Evolutionary conservation across 345 rosid genomes (phyloP).

Genomic region (Hibiscus trionum): DNA sequence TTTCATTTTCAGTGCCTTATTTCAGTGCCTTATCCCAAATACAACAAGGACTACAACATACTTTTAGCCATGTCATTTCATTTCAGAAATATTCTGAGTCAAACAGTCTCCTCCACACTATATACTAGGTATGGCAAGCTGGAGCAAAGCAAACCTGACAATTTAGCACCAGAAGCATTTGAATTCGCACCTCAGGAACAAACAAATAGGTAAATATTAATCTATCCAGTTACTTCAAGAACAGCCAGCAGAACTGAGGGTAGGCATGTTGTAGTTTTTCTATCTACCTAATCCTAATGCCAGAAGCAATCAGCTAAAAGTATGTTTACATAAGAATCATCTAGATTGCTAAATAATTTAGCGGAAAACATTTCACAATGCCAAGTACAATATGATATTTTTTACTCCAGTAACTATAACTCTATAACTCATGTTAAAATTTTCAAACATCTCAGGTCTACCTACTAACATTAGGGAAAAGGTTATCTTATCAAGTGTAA

Average conservation of each 20-base stretch:
- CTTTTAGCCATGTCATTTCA: background rate
- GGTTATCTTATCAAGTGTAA: background rate
- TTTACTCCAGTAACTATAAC: background rate
- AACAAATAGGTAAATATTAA: background rate
- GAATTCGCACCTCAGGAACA: background rate
- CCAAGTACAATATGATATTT: too few species aligned
- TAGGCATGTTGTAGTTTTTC: background rate
- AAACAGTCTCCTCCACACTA: background rate
- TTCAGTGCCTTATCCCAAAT: too few species aligned
- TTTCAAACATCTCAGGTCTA: background rate
- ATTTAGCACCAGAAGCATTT: background rate
- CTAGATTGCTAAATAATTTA: background rate
- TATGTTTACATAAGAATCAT: background rate
- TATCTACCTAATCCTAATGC: background rate
- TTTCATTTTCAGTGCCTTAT: too few species aligned
- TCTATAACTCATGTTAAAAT: background rate
- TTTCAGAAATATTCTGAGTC: background rate
- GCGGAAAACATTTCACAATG: background rate
- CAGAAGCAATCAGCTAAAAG: background rate
- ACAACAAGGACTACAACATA: too few species aligned
- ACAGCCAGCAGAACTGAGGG: background rate
- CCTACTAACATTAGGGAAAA: background rate
- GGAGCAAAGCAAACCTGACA: background rate
- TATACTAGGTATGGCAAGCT: background rate
- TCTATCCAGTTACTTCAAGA: background rate